Percentiles rank a stretch among this genome's conserved stretches.
Evolutionary conservation across 1,139 yeast species (phyloP).

Genomic region (Arxiozyma slooffiae): DNA sequence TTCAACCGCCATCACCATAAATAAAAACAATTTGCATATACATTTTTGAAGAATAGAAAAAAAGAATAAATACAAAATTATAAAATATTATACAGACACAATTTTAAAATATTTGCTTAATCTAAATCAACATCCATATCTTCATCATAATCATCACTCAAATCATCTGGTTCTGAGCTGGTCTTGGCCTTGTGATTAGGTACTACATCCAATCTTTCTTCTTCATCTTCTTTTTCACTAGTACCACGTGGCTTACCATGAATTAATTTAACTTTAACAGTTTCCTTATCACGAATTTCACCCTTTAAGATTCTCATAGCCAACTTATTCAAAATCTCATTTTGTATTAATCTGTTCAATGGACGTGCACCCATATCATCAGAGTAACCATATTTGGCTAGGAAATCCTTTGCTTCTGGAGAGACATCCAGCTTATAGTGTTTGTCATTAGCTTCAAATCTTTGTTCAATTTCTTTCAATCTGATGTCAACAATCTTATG

Average conservation of each 20-base stretch:
- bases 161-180: conserved; percentile 26
- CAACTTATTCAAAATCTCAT: conserved; percentile 72
- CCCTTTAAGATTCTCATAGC: conserved; percentile 85
- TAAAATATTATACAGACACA: not conserved
- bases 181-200: conserved; percentile 70
- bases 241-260: conserved; percentile 70
- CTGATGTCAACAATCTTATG: conserved; percentile 84
- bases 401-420: conserved; percentile 67
- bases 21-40: too few species aligned
- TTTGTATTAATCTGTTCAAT: conserved; percentile 84
- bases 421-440: conserved; percentile 59
- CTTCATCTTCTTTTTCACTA: conserved; percentile 41
- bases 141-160: conserved; percentile 45
- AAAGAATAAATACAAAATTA: too few species aligned
- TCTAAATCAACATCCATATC: conserved; percentile 38
- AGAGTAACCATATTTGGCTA: conserved; percentile 80
- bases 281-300: conserved; percentile 79
- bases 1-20: too few species aligned
- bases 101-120: conserved; percentile 10
- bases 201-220: conserved; percentile 63
- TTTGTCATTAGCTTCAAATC: conserved; percentile 80
- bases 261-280: conserved; percentile 49
- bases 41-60: too few species aligned
- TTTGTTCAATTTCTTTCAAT: conserved; percentile 67
- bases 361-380: conserved; percentile 96